A percentile compares a stretch with the other conserved stretches of the same genome.
These are phyloP conservation scores for Mycena latifolia DNA, from an alignment of 768 basidiomycete species.

Conservation along the genomic window DNA sequence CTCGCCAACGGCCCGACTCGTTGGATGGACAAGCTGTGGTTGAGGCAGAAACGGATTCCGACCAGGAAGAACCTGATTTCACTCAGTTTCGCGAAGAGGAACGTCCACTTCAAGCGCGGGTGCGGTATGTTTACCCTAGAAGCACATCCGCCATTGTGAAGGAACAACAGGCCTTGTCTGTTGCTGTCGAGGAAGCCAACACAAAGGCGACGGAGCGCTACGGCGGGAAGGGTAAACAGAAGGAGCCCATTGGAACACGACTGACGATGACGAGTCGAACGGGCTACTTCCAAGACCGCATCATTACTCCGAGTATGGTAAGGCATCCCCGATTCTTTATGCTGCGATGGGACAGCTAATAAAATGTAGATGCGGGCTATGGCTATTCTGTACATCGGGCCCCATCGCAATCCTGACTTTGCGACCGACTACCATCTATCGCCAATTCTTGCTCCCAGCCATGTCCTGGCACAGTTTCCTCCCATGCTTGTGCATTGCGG, in stretches of 20 bases:
- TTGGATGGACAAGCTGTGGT: constrained; percentile 17
- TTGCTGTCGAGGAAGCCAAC: constrained; percentile 64
- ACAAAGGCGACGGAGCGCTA: constrained; percentile 55
- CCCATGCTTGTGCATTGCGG: constrained; percentile 95
- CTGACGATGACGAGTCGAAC: constrained; percentile 67
- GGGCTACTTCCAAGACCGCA: constrained; percentile 93
- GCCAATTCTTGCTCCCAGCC: constrained; percentile 88
- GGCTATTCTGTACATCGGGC: constrained; percentile 97
- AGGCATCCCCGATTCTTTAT: constrained; percentile 42
- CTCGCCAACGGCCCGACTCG: constrained; percentile 22
- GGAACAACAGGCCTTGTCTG: constrained; percentile 64
- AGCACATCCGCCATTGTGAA: constrained; percentile 58
- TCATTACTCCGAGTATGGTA: constrained; percentile 97
- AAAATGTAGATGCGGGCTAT: constrained; percentile 96
- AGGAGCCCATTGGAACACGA: constrained; percentile 43
- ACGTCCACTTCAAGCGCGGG: constrained; percentile 79
- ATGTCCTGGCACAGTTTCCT: constrained; percentile 92
- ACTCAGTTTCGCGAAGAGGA: constrained; percentile 73
- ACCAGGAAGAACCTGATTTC: constrained; percentile 64
- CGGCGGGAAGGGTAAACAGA: constrained; percentile 51
- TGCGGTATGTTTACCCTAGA: constrained; percentile 61
- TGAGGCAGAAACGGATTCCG: constrained; percentile 54
- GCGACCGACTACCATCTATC: constrained; percentile 96
- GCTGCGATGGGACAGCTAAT: constrained; percentile 18
- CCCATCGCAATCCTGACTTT: constrained; percentile 94